Evolutionary conservation across 2,329 filamentous ascomycete genomes (phyloP), one percentile per base, ranked within the genome.

Genomic region (Colletotrichum sp.): DNA sequence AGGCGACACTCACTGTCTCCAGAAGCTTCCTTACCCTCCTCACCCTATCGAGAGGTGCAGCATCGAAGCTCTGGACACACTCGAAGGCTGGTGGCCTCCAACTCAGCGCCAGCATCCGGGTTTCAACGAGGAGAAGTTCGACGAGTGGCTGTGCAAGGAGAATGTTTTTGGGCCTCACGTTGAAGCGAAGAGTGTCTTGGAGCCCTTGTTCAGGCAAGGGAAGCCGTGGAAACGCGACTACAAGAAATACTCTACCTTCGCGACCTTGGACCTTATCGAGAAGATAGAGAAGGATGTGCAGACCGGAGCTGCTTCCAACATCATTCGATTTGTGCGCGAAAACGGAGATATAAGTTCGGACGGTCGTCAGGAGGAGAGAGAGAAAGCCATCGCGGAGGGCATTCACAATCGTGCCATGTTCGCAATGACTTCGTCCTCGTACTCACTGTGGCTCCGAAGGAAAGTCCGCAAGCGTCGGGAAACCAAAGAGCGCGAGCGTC

Each of bases 11-110:
- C 3, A 60, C 16, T 60, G 57, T 60, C 57, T 28, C 8, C 57
- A 60, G 26, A 30, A 16, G 13, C 57, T 60, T 8, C 57, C 57
- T 15, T 60, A 60, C 16, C 57, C 26, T 28, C 26, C 57, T 18
- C 24, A 60, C 57, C 57, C 57, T 18, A 1, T 0, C 28, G 16
- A 30, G 24, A 28, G 28, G 0, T 60, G 26, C 57, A 30, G 26
- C 6, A 0, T 60, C 9, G 5, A 1, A 0, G 26, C 57, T 0
- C 26, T 60, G 0, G 6, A 60, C 28, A 28, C 26, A 0, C 0
- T n/a, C 2, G 0, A 30, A 30, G 57, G 57, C 0, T 30, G 24
- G 24, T 60, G 26, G 26, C 57, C 57, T 49, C 44, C 44, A 39
- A 36, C 34, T 36, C 34, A 36, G 34, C 34, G 34, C 13, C 34